Conservation (phyloP, 495 filamentous ascomycete species). For the Letharia lupina region DNA sequence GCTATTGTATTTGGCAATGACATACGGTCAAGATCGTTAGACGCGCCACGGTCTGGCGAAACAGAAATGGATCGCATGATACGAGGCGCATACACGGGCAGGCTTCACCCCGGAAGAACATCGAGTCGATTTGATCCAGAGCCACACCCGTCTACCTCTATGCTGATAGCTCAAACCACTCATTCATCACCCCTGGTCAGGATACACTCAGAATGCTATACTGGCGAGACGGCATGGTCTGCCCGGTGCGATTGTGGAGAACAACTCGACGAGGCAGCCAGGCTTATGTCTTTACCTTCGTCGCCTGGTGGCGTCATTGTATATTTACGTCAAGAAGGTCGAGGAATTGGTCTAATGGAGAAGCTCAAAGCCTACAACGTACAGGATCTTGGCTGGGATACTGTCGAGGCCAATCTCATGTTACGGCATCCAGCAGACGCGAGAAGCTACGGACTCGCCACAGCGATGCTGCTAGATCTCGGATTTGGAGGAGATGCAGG, state of each 20-base stretch:
- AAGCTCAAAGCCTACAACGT: constrained; percentile 98
- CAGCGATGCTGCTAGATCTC: constrained; percentile 84
- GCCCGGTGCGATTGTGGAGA: constrained; percentile 97
- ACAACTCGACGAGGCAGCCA: constrained; percentile 91
- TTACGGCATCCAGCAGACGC: constrained; percentile 92
- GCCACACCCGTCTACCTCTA: constrained; percentile 15
- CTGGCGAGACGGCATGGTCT: constrained; percentile 95
- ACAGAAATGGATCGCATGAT: constrained; percentile 96
- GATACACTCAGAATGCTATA: constrained; percentile 98
- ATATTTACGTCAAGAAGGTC: constrained; percentile 91
- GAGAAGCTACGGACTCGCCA: constrained; percentile 86
- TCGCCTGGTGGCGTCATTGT: constrained; percentile 80
- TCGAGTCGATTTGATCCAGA: constrained; percentile 49
- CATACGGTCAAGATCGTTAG: constrained; percentile 73
- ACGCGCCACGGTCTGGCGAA: constrained; percentile 74
- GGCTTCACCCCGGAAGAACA: constrained; percentile 76
- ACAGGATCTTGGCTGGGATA: constrained; percentile 90
- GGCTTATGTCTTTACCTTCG: constrained; percentile 76
- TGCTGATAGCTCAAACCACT: constrained; percentile 11
- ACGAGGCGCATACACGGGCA: constrained; percentile 81
- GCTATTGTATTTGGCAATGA: constrained; percentile 92
- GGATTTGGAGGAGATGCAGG: constrained; percentile 59
- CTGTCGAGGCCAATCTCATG: constrained; percentile 89
- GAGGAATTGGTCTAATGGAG: constrained; percentile 87
- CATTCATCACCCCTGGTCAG: constrained; percentile 61